Base-by-base conservation (phyloP, 202 grass and related monocot species). In the Brachypodium distachyon region DNA sequence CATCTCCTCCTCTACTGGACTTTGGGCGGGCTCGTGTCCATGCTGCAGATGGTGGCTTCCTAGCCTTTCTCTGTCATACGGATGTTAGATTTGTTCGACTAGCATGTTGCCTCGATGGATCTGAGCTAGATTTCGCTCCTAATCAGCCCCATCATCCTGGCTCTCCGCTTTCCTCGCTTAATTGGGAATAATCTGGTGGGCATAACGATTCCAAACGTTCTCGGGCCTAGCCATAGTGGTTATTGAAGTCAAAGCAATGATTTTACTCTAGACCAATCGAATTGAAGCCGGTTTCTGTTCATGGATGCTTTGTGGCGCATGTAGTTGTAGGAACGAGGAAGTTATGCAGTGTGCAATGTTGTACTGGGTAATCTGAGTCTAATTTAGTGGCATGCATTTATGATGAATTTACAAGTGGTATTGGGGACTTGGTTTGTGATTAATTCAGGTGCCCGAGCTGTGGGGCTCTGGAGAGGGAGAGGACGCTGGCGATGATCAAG, bases 401-500 rank as follows among this genome's bases (percentile, higher is more conserved):
- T 56, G 42, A 7, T 32, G 26, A 50, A 9, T 8, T 53, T 77
- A 16, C 63, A 55, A 70, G 41, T 85, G 50, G 22, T 68, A 26
- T 56, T 11, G 65, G 43, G 17, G 18, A 14, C 39, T 67, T 74
- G 64, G 39, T 70, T 6, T 81, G 25, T 40, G 23, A 51, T 39
- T 21, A 55, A 61, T 77, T 69, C 77, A 91, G 90, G 82, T 86
- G 22, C 84, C 44, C 70, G 38, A 81, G 41, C 12, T 90, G 60
- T 66, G 78, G 55, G 2, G 78, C 77, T 77, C 60, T 70, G 4
- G 56, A 70, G 69, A 80, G 6, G 51, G 88, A 94, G 82, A 89
- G 79, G 73, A 97, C 90, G 1, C 80, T 97, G 54, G 90, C 88
- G 7, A 91, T 97, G 78, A 90, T 97, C 75, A 97, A 93, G 62